Base-by-base conservation (phyloP, 1,284 basidiomycete genomes). In the Stygiomarasmius scandens region DNA sequence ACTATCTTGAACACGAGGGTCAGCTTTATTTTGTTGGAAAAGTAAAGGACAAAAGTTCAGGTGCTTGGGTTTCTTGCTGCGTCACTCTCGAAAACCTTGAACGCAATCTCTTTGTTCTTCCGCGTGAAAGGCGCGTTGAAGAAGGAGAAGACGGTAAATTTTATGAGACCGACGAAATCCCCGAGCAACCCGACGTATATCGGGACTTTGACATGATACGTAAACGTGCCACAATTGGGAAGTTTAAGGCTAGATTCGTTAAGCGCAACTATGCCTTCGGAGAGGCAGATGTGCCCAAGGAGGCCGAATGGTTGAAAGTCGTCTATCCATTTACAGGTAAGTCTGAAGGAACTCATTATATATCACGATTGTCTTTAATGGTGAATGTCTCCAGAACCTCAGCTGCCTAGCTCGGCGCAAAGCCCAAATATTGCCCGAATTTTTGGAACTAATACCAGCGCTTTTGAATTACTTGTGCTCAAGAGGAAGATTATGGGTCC, bases 401-500 rank as follows among this genome's bases (percentile, higher is more conserved):
- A 86, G 62, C 77, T 96, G 19, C 90, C 93, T 0, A 77, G 80
- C 58, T 85, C 85, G 49, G 81, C 91, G 8, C 85, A 84, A 25
- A 95, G 93, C 52, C 85, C 89, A 4, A 96, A 93, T 38, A 96
- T 98, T 69, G 83, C 86, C 46, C 87, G 86, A 56, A 86, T 98
- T 11, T 93, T 98, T 65, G 96, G 97, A n/a, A 92, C 95, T 10
- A 94, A 89, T 64, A 96, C 95, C 0, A 93, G 79, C 56, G 90
- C 96, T 0, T 99, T 99, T 66, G 97, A 99, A 72, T 77, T 96
- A 8, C 84, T 99, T n/a, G 94, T 95, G 1, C 67, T 99, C 55
- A 98, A 98, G 74, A 86, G 95, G 36, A 95, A 95, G 74, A 98
- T 99, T 62, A 98, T 98, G 93, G 97, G 97, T 2, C 96, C 97